Evolutionary conservation across 2,329 filamentous ascomycete genomes (phyloP), one percentile per base, ranked within the genome.

Genomic region (Nemania abortiva): DNA sequence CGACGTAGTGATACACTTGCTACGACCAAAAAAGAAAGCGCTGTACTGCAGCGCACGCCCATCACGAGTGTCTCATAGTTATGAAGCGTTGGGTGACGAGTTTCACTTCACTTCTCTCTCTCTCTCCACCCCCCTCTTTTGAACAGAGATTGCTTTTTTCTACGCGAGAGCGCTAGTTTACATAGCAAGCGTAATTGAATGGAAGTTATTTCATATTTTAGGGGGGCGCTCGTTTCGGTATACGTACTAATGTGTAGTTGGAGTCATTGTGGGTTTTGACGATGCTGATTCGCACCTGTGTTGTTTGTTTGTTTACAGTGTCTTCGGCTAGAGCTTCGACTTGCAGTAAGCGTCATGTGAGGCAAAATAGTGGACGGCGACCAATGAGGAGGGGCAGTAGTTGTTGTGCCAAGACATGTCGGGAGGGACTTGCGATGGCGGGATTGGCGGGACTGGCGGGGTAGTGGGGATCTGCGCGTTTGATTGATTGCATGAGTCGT

Each of bases 401-500:
- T 29, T 65, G 64, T 67, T 62, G n/a, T 63, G 66, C 69, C 69
- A 69, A 70, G 69, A 56, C 45, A n/a, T 49, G 56, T 22, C 50
- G n/a, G 56, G 31, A 57, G 18, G 50, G 50, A 34, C 37, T n/a
- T 45, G 18, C 29, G 24, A 37, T 49, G 39, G 37, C 54, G 49
- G 52, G 56, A 65, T 64, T 69, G 68, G 65, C 68, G 62, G 65
- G 64, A 65, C 54, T 55, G 60, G 67, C 61, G 68, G 64, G 59
- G 52, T 57, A 47, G 24, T 59, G 62, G 45, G 55, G 63, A 70
- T 53, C 56, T 68, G 61, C 68, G 70, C 55, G 68, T 68, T 66
- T 70, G 63, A 72, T 71, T 68, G 63, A 65, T 60, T 70, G 66
- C 66, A 71, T 66, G 39, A 65, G 58, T 63, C 58, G 70, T 49